Base-by-base conservation (phyloP, 345 rosid genomes). In the Camelina laxa region DNA sequence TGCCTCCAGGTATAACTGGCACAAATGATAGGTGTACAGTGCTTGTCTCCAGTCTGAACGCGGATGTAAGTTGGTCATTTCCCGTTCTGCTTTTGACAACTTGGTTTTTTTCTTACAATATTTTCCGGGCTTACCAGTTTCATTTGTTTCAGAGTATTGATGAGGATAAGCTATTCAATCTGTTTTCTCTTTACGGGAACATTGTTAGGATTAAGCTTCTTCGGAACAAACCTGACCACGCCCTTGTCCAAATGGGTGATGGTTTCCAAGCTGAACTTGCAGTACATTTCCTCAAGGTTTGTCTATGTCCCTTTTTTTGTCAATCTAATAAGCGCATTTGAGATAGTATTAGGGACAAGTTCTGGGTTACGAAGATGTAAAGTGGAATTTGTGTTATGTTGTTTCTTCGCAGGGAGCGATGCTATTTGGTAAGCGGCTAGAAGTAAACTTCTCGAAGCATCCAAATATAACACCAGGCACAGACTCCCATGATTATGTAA, bases 261-360 rank as follows among this genome's bases (percentile, higher is more conserved):
- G 99, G 99, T 55, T 90, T 95, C 75, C 99, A 92, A 79, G 90
- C 99, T 57, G 99, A 95, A 72, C 82, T 95, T 75, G 99, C 98
- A 3, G 98, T 92, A 72, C 98, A 95, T 74, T 95, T 92, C 82
- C 83, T 95, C 67, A 95, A 90, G 96, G 99, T 92, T 74, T 65
- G 76, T 20, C 75, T 12, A 2, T 50, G 14, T 64, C 22, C 63
- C 22, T 8, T 0, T 30, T 27, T 3, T 17, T 45, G 33, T 69
- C 63, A 5, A 68, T 62, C n/a, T n/a, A n/a, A 42, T 27, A 39
- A 7, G 13, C n/a, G 8, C 15, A 39, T 39, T 39, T 19, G 22
- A 35, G 35, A 67, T 3, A 35, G 45, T 35, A 13, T 5, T n/a
- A 30, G 5, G 21, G 69, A 65, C 12, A 45, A 45, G 38, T 62